phyloP scores from a whole-genome alignment of 2,329 filamentous ascomycete genomes.

The Exserohilum turcica region DNA sequence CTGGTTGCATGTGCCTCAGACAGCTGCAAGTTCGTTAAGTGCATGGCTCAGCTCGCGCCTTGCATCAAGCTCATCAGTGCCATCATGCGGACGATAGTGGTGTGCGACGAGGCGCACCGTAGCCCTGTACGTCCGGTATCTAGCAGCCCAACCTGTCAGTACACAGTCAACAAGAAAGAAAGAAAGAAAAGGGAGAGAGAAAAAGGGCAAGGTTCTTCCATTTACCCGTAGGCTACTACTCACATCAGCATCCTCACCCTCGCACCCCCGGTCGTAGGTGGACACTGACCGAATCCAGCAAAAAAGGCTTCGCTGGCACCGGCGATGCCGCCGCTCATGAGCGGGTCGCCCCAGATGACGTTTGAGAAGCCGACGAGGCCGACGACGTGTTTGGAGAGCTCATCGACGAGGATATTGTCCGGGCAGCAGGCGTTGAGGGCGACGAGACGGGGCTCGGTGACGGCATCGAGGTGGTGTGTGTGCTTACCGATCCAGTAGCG shows the following conservation, averaged over 20 bases:
- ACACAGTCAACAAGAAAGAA: not conserved
- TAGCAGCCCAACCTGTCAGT: slow-evolving; percentile 26
- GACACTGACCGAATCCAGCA: slow-evolving; percentile 50
- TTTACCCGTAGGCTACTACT: slow-evolving; percentile 23
- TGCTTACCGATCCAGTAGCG: slow-evolving; percentile 56
- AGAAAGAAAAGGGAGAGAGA: too few species aligned
- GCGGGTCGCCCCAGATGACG: slow-evolving; percentile 62
- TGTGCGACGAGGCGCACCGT: slow-evolving; percentile 51
- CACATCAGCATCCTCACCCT: slow-evolving; percentile 50
- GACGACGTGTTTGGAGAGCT: slow-evolving; percentile 53
- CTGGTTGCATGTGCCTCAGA: not conserved
- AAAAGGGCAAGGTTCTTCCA: not conserved
- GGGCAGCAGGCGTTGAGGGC: slow-evolving; percentile 56
- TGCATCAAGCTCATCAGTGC: slow-evolving; percentile 50
- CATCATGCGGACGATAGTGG: slow-evolving; percentile 51
- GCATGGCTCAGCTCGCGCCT: slow-evolving; percentile 49
- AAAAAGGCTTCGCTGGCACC: slow-evolving; percentile 49
- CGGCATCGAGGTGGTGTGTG: slow-evolving; percentile 54
- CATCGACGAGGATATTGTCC: slow-evolving; percentile 59
- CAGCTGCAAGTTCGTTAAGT: slow-evolving; percentile 46
- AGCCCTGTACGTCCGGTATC: slow-evolving; percentile 54
- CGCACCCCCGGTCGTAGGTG: slow-evolving; percentile 38
- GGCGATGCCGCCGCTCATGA: slow-evolving; percentile 56
- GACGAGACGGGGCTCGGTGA: slow-evolving; percentile 59
- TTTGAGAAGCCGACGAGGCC: slow-evolving; percentile 60